phyloP scores from a whole-genome alignment of 1,284 basidiomycete genomes.

The Salmacisia buchloeana region DNA sequence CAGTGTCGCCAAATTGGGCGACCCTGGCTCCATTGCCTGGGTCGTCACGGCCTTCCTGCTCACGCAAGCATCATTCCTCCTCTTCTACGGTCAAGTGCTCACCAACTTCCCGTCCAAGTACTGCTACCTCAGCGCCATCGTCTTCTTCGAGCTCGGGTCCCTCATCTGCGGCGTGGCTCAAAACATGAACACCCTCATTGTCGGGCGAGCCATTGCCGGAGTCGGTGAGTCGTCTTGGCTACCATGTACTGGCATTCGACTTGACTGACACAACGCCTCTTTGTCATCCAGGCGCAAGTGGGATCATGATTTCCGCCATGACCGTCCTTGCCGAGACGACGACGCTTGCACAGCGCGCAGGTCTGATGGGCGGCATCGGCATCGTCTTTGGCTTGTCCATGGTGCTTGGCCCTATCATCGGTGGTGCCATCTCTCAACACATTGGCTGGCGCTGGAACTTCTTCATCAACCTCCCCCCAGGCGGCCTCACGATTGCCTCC shows the following conservation, averaged over 20 bases:
- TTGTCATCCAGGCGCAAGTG: not conserved
- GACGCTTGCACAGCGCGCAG: conserved; percentile 58
- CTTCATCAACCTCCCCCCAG: conserved; percentile 8
- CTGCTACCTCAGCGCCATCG: conserved; percentile 55
- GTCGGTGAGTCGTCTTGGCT: conserved; percentile 66
- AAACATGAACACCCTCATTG: conserved; percentile 67
- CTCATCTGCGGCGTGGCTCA: conserved; percentile 76
- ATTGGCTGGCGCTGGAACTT: conserved; percentile 51
- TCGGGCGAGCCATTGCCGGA: conserved; percentile 72
- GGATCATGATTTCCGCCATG: conserved; percentile 75
- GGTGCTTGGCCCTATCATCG: conserved; percentile 66
- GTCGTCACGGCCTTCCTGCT: conserved; percentile 53
- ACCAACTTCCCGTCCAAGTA: not conserved
- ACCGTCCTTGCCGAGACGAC: conserved; percentile 49
- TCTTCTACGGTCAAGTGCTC: conserved; percentile 31
- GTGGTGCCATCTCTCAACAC: conserved; percentile 53
- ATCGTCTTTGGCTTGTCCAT: conserved; percentile 72
- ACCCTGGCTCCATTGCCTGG: conserved; percentile 29
- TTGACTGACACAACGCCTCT: not conserved
- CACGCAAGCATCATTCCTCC: conserved; percentile 50
- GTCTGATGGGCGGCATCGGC: conserved; percentile 55
- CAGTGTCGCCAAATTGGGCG: not conserved
- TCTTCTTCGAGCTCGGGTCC: conserved; percentile 70
- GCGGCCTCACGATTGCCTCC: not conserved
- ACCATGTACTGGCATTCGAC: conserved; percentile 50